Percentiles rank a stretch among this genome's conserved stretches.
phyloP scores from a whole-genome alignment of 345 rosid species.

The Sisymbrium altissimum region DNA sequence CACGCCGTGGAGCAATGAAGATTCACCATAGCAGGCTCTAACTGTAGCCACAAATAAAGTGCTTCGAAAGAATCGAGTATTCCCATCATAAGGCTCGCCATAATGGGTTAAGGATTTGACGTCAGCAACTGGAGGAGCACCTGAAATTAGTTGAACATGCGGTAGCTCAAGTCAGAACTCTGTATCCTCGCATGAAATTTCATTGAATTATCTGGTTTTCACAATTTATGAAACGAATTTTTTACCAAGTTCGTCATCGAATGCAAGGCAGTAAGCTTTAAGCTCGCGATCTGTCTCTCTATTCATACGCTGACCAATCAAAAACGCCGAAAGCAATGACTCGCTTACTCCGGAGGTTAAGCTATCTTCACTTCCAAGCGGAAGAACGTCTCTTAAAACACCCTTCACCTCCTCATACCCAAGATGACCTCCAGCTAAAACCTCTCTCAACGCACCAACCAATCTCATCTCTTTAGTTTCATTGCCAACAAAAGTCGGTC shows the following conservation, averaged over 20 bases:
- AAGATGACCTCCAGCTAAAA: conserved; percentile 92
- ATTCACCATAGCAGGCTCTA: conserved; percentile 92
- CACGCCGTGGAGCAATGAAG: conserved; percentile 92
- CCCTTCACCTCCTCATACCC: conserved; percentile 95
- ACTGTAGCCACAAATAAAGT: conserved; percentile 89
- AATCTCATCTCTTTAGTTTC: conserved; percentile 75
- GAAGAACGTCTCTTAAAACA: conserved; percentile 81
- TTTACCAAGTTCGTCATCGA: conserved; percentile 90
- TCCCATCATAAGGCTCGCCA: conserved; percentile 99
- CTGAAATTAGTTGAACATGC: conserved; percentile 40
- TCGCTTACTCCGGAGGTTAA: conserved; percentile 63
- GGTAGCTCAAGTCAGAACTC: background rate
- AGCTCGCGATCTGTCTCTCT: conserved; percentile 93
- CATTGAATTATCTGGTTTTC: background rate
- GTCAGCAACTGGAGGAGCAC: conserved; percentile 80
- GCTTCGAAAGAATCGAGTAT: conserved; percentile 84
- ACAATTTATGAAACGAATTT: background rate
- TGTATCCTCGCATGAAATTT: background rate
- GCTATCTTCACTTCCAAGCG: conserved; percentile 48
- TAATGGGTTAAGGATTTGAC: conserved; percentile 93
- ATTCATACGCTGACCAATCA: conserved; percentile 97
- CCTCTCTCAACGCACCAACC: conserved; percentile 94
- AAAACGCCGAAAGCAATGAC: conserved; percentile 88
- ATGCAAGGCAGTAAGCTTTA: conserved; percentile 95
- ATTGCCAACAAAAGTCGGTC: conserved; percentile 76